A percentile compares a stretch with the other conserved stretches of the same genome.
phyloP scores from a whole-genome alignment of 352 stramenopile species.

The Phytopythium kandeliae region DNA sequence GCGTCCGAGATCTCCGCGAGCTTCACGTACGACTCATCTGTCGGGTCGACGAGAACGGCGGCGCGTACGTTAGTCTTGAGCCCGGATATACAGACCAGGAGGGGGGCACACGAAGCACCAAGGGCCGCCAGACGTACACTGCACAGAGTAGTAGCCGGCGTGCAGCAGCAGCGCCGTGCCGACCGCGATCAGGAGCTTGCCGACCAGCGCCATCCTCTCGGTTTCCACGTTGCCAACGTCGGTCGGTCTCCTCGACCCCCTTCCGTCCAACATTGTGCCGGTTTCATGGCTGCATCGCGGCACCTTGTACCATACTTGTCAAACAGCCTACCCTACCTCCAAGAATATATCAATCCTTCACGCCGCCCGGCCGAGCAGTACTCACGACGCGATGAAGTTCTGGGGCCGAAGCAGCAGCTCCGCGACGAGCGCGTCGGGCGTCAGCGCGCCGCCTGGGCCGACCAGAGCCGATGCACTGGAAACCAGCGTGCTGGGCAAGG shows the following conservation, averaged over 20 bases:
- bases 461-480: neutral
- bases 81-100: neutral
- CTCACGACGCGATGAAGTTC: constrained; percentile 10
- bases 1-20: constrained; percentile 67
- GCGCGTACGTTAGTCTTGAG: neutral
- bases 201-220: constrained; percentile 48
- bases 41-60: neutral
- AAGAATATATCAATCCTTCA: neutral
- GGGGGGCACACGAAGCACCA: neutral
- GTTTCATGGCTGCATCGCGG: too few relatives aligned
- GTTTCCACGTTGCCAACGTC: too few relatives aligned
- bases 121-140: constrained; percentile 39
- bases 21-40: constrained; percentile 75
- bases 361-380: too few relatives aligned
- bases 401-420: constrained; percentile 5
- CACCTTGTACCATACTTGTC: too few relatives aligned
- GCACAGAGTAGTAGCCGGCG: constrained; percentile 76
- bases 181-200: constrained; percentile 65
- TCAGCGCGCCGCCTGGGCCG: neutral
- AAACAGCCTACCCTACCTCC: neutral
- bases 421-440: neutral
- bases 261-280: too few relatives aligned
- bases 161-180: constrained; percentile 66
- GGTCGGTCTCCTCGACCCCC: too few relatives aligned
- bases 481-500: too few relatives aligned